Evolutionary conservation across 1,139 yeast genomes (phyloP), one percentile per base, ranked within the genome.

Genomic region (Williopsis jadinii): DNA sequence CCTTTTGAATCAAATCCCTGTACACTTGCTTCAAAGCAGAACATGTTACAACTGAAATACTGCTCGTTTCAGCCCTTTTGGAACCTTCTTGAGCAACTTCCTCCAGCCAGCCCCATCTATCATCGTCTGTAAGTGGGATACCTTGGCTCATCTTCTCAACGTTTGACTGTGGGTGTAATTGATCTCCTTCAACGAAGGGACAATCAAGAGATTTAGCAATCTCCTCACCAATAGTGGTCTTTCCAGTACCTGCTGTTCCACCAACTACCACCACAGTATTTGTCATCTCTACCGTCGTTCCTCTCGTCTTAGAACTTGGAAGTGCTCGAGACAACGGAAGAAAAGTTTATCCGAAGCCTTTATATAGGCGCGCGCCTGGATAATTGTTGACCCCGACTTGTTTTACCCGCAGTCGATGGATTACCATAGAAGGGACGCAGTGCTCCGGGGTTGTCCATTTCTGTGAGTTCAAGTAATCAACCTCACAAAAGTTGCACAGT

Each of bases 171-270:
- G 95, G 88, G 58, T 90, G 97, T 31, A 83, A 69, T 3, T 68
- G 64, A 59, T 92, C 98, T 9, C 97, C 98, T 60, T 92, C 98
- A 12, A 88, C 63, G 54, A 77, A 86, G 2, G 78, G 72, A 43
- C 82, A 71, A 3, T 62, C 52, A 36, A 71, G 66, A 31, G 61
- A 53, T 15, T 61, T 46, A 2, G 84, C 60, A 30, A 90, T 58
- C 15, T 62, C 55, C n/a, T 64, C 63, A 0, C 87, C 95, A 28
- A 84, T 73, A 2, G 96, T 85, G 29, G 94, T 73, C 60, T 90
- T 90, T 3, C 97, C 97, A 3, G 95, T 84, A 11, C 97, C 97
- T 0, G 96, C 88, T 2, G 97, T 95, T 0, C 98, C 98, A 2
- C 94, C 95, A n/a, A 75, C 62, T 3, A 71, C 63, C 26, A 70